Base-by-base conservation (phyloP, 2,329 filamentous ascomycete genomes). In the Monilinia vaccinii-corymbosi region DNA sequence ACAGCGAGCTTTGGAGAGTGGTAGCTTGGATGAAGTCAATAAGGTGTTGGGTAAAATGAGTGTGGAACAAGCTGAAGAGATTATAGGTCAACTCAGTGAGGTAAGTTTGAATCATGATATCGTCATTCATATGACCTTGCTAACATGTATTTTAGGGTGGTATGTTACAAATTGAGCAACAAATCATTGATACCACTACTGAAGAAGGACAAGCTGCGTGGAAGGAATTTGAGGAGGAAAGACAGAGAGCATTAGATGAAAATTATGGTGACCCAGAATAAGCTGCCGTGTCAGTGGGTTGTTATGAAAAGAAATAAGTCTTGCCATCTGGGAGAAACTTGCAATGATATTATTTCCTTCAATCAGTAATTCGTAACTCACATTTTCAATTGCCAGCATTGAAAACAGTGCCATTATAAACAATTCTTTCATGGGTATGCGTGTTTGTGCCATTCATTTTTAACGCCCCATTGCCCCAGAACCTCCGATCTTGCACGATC, bases 111-210 rank as follows among this genome's bases (percentile, higher is more conserved):
- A 51, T 32, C 18, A 3, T n/a, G 13, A n/a, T 36, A 11, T 32
- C 18, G 10, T 7, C n/a, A 34, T 23, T 32, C 11, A 31, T 23
- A 10, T 40, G 25, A 4, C 28, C 56, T 25, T 48, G 14, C 58
- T 63, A 53, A 61, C 36, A 49, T 47, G 32, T 34, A 38, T 47
- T 47, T 56, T 64, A 86, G 76, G 91, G 91, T 18, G 90, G 89
- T 42, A 93, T 97, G 78, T 75, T 99, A 66, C 96, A 89, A 72
- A 74, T 99, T 55, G 91, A 97, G 73, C 86, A 96, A 71, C 86
- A 95, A 53, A 91, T 99, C 56, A 95, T 99, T 67, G 94, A 99
- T 75, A 90, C 91, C 1, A 99, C 91, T 49, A 96, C 93, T 2
- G 87, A 91, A 71, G 86, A 94, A 72, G 92, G 92, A 3, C 82